Conservation (phyloP, 768 basidiomycete genomes). For the Agaricus bisporus region DNA sequence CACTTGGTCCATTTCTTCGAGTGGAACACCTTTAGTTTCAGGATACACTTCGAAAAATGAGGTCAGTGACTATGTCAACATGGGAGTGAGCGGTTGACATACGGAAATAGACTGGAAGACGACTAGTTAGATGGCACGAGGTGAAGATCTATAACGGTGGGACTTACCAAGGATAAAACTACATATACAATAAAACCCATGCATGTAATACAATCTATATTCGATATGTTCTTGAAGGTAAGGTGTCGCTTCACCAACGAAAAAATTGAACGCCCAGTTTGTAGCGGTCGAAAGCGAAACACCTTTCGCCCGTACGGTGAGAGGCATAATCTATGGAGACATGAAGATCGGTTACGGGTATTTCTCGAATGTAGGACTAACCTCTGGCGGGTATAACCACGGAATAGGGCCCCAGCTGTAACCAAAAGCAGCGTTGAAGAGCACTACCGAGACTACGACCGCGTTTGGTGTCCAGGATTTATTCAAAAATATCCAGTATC, state of each 20-base stretch:
- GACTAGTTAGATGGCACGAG: background rate
- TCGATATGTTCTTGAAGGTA: constrained; percentile 77
- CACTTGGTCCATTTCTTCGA: constrained; percentile 83
- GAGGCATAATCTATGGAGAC: constrained; percentile 69
- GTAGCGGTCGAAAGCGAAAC: constrained; percentile 87
- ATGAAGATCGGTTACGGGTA: background rate
- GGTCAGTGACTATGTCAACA: background rate
- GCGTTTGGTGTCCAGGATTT: constrained; percentile 72
- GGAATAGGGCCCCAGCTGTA: constrained; percentile 83
- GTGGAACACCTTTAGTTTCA: constrained; percentile 73
- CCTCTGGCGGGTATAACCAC: constrained; percentile 78
- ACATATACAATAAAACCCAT: constrained; percentile 78
- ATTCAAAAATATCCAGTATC: constrained; percentile 88
- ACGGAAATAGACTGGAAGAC: constrained; percentile 60
- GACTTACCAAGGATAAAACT: constrained; percentile 64
- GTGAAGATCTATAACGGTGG: background rate
- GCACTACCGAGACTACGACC: constrained; percentile 80
- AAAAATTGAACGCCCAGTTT: constrained; percentile 77
- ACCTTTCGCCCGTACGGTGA: constrained; percentile 81
- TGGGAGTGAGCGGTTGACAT: constrained; percentile 19
- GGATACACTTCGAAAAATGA: constrained; percentile 54
- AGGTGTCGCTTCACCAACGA: constrained; percentile 81
- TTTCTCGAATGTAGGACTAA: constrained; percentile 17
- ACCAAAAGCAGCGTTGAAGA: constrained; percentile 90
- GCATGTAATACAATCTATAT: constrained; percentile 90